Base-by-base conservation (phyloP, 2,329 filamentous ascomycete genomes). In the Amauroascus verrucosus region DNA sequence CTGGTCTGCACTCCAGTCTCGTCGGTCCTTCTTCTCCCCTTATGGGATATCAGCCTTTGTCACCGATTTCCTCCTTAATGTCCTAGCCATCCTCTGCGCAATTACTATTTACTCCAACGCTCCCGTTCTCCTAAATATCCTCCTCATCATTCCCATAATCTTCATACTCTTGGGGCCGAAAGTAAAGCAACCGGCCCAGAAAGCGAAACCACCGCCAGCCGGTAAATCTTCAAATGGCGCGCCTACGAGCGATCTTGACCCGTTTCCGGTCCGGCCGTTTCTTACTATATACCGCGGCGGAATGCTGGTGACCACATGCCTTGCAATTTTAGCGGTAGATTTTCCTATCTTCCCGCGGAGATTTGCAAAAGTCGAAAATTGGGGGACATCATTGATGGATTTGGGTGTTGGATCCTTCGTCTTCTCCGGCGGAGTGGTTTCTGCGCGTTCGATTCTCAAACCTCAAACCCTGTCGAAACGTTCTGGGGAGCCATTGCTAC, bases 341-440 rank as follows among this genome's bases (percentile, higher is more conserved):
- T 98, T 98, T 67, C 82, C 78, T 16, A 77, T 96, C 55, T 98
- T 98, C 63, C 93, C 93, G 1, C 82, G 93, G 26, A 84, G 93
- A 30, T 97, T 97, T 67, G 93, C 89, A 54, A 98, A 98, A 73
- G 93, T 95, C 1, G 93, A 98, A 71, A 96, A 88, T n/a, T 98
- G 93, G 88, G 93, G 93, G 52, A 96, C 91, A 1, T 97, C 91
- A n/a, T 74, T 98, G 57, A 98, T 98, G 93, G 93, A 98, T 67
- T 77, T 97, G 63, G 93, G 93, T 47, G 93, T 98, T 46, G 93
- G 93, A 26, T 95, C 90, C 11, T 98, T 98, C 71, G 93, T 98
- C 62, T 98, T 95, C 70, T 89, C 89, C 1, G 86, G 86, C 14
- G 93, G 93, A 20, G 75, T 96, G 32, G 88, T 97, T n/a, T 89